A percentile compares a stretch with the other conserved stretches of the same genome.
Conservation (phyloP, 129 eudicot genomes). For the Chrysanthemum makinoi region DNA sequence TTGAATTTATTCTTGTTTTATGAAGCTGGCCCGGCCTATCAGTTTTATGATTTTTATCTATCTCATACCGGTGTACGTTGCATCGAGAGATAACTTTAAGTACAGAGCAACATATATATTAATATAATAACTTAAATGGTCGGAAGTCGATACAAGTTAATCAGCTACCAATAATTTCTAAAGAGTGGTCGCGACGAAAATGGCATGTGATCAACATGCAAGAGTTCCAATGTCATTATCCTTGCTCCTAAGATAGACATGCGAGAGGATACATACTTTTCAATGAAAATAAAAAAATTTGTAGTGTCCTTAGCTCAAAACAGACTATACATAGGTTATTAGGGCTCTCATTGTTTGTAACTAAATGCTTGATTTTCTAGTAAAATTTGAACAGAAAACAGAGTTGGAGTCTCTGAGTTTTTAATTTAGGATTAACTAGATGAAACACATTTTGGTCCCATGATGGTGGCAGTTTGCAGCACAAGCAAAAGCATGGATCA, state of each 20-base stretch:
- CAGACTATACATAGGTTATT: neutral
- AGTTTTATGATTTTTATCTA: neutral
- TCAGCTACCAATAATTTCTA: no score
- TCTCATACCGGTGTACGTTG: no score
- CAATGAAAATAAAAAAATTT: neutral
- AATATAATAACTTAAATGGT: no score
- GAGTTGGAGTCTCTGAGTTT: no score
- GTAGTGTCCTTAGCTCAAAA: neutral
- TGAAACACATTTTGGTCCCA: constrained; percentile 17
- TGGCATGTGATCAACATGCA: no score
- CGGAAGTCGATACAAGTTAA: no score
- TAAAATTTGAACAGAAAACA: neutral
- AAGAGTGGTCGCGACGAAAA: no score
- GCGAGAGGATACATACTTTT: neutral
- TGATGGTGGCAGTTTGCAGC: constrained; percentile 27
- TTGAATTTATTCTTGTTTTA: neutral
- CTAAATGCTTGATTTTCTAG: neutral
- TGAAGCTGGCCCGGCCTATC: no score
- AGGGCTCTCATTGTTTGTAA: neutral
- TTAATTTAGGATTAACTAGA: no score
- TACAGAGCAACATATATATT: no score
- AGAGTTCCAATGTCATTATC: neutral
- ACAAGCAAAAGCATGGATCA: constrained; percentile 23
- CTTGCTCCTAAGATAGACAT: neutral
- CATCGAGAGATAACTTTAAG: no score